Percentiles rank a stretch among this genome's conserved stretches.
phyloP scores from a whole-genome alignment of 257 asterid species.

The Solanum chiquidenum region DNA sequence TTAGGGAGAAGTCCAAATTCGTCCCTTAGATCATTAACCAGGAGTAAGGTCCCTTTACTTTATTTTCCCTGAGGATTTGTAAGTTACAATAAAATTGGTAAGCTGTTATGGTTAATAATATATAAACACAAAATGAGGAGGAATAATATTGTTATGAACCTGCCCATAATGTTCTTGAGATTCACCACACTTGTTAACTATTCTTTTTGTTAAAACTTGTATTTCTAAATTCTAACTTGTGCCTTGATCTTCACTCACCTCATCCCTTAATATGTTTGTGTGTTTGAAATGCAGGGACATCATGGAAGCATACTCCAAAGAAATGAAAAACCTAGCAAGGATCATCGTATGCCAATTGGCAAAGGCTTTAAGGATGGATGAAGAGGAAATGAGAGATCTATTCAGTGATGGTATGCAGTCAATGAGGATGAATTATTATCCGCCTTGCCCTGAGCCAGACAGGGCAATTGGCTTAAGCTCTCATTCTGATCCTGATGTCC shows the following conservation, averaged over 20 bases:
- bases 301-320: constrained; percentile 22
- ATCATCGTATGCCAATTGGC: constrained; percentile 22
- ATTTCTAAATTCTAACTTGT: not conserved
- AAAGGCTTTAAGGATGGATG: constrained; percentile 29
- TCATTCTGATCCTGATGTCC: constrained; percentile 46
- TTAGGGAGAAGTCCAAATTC: not conserved
- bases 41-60: not conserved
- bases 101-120: not conserved
- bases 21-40: not conserved
- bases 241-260: not conserved
- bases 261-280: not conserved
- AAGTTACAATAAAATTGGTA: not conserved
- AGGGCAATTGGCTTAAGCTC: constrained; percentile 32
- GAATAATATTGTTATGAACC: not conserved
- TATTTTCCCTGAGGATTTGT: not conserved
- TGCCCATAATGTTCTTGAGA: not conserved
- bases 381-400: constrained; percentile 14
- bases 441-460: constrained; percentile 52
- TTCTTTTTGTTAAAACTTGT: not conserved
- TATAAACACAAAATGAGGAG: not conserved
- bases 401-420: constrained; percentile 36
- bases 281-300: constrained; percentile 17
- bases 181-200: not conserved
- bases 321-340: constrained; percentile 20
- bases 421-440: constrained; percentile 42